These are phyloP conservation scores for Nemania diffusa DNA, from an alignment of 2,329 filamentous ascomycete species.

Conservation along the genomic window DNA sequence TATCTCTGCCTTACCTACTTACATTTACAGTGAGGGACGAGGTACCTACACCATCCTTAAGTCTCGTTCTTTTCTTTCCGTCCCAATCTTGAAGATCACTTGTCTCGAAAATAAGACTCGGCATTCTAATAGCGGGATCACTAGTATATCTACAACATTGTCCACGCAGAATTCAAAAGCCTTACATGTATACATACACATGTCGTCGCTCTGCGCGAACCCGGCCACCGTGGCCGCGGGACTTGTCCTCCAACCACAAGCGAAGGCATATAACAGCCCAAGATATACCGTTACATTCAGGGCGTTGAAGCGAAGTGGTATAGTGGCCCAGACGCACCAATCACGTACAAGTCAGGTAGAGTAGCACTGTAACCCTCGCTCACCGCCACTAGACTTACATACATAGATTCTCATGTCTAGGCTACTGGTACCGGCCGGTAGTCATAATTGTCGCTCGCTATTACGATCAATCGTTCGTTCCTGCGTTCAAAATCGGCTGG, in stretches of 20 bases:
- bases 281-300: conserved; percentile 18
- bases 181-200: background rate
- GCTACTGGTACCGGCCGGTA: too few species aligned
- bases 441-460: conserved; percentile 15
- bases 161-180: background rate
- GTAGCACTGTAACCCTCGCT: conserved; percentile 20
- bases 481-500: conserved; percentile 24
- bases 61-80: background rate
- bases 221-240: conserved; percentile 1
- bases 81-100: conserved; percentile 5
- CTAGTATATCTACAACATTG: background rate
- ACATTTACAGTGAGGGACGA: too few species aligned
- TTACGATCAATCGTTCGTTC: conserved; percentile 16
- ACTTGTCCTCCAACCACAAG: background rate
- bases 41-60: background rate
- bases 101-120: conserved; percentile 7
- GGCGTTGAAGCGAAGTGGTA: background rate
- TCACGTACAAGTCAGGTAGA: background rate
- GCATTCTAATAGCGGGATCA: background rate
- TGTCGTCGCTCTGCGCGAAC: conserved; percentile 8
- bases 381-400: conserved; percentile 19
- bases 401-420: background rate
- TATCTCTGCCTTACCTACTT: too few species aligned
- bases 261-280: conserved; percentile 5
- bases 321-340: background rate